Base-by-base conservation (phyloP, 352 stramenopile species). In the Phytophthora sojae region DNA sequence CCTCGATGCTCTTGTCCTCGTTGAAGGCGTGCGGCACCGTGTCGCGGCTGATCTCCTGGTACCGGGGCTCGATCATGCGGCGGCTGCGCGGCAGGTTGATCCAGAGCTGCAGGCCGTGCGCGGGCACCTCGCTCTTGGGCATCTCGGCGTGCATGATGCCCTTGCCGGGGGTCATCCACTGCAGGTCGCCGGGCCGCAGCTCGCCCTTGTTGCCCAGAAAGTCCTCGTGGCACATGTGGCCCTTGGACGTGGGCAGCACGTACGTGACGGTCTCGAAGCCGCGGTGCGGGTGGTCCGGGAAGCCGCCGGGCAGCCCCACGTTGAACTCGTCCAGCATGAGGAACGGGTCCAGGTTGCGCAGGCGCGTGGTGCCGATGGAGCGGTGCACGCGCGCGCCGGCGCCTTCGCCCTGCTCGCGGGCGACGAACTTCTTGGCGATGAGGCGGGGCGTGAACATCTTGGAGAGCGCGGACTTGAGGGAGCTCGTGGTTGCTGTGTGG, bases 241-340 rank as follows among this genome's bases (percentile, higher is more conserved):
- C 93, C 65, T 93, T 79, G 52, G 75, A 83, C 17, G 68, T 61
- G 12, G 78, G 81, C 26, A 98, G 70, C 65, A 95, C 80, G 76
- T 97, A 97, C 23, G 94, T 97, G 5, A 98, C 77, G 2, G 92
- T 98, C 53, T 97, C 81, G 72, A 98, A 98, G 35, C 93, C 93
- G 52, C 90, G 77, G 77, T 98, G 94, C 21, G 91, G 90, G 82
- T 98, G 94, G 26, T 90, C 76, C 0, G 92, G 89, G 79, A 97
- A 98, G 14, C 92, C 92, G 25, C 91, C 89, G 3, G 89, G 77
- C 5, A 85, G 67, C 0, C 67, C 76, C 9, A 82, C 71, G 45
- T 72, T 73, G 52, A 79, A 81, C 67, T 89, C 81, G 53, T 85
- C 76, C 17, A 89, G 78, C 69, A 89, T 77, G 6, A 89, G 79